Base-by-base conservation (phyloP, 805 yeast genomes). In the Torulaspora indica region DNA sequence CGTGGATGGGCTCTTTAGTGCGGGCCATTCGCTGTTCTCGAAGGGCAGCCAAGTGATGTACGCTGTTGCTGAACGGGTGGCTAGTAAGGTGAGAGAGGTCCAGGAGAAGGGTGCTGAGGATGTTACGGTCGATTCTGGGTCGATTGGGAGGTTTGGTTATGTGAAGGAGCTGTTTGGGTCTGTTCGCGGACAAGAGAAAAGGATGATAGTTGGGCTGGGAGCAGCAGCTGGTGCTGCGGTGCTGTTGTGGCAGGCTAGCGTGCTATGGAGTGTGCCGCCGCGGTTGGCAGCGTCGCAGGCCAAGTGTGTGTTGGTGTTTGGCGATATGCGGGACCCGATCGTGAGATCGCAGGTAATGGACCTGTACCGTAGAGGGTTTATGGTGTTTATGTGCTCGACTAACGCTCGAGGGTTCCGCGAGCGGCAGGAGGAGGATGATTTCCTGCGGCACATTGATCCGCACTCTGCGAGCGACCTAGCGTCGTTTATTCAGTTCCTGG, bases 301-400 rank as follows among this genome's bases (percentile, higher is more conserved):
- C 1, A 42, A 46, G 22, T 51, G 55, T 38, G 56, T 63, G 2
- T 42, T 64, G 22, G 49, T 63, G 2, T 48, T 66, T 4, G 69
- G 70, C 1, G 61, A 62, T 39, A 58, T 60, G 56, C 58, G 56
- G 17, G 68, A 65, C 51, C 68, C 70, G 5, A 56, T 63, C 8
- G 53, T 66, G 3, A 58, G 68, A 38, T 55, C 60, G 10, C 66
- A 64, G 44, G 68, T 63, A 2, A 56, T 61, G 55, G 69, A 65
- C 46, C 49, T 65, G 14, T 61, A 63, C 43, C 54, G 62, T 39
- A 61, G 68, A 45, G 53, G 64, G 17, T 65, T 56, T 35, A 55
- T 56, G 5, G 58, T 65, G 3, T 62, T 61, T 36, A 56, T 65
- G 10, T 62, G 67, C 40, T 58, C 68, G 15, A 51, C 53, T 34